A percentile compares a stretch with the other conserved stretches of the same genome.
Evolutionary conservation across 2,329 filamentous ascomycete species (phyloP).

Genomic region (Arthrobotrys sinensis): DNA sequence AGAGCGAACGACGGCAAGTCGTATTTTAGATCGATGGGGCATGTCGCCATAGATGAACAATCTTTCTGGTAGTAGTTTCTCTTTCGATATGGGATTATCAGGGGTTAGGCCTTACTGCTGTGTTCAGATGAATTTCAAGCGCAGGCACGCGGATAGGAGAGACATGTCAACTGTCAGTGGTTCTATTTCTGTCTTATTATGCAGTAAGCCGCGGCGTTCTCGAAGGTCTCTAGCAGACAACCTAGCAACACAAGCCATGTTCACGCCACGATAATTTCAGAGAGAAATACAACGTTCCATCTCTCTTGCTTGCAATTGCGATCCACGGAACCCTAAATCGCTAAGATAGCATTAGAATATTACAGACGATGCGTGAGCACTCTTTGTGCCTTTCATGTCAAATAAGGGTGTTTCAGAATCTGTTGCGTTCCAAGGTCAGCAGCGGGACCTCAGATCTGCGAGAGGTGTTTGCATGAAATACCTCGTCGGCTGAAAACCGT

Average conservation of each 20-base stretch:
- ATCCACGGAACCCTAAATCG: constrained; percentile 15
- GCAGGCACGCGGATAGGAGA: constrained; percentile 30
- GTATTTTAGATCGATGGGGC: constrained; percentile 12
- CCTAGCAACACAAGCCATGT: constrained; percentile 32
- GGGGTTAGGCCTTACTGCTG: constrained; percentile 10
- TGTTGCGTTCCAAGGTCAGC: constrained; percentile 64
- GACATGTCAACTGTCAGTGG: constrained; percentile 35
- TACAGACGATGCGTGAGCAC: constrained; percentile 6
- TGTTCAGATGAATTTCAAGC: constrained; percentile 28
- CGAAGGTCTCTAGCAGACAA: constrained; percentile 25
- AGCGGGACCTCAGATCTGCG: constrained; percentile 61
- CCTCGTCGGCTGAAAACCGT: constrained; percentile 78
- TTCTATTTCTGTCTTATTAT: constrained; percentile 35
- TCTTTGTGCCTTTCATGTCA: constrained; percentile 60
- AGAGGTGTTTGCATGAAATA: constrained; percentile 37
- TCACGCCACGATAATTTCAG: constrained; percentile 30
- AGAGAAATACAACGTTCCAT: constrained; percentile 26
- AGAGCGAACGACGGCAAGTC: constrained; percentile 26
- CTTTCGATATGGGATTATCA: constrained; percentile 8
- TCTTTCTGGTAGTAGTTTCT: constrained; percentile 20
- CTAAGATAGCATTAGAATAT: constrained; percentile 10
- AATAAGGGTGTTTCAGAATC: constrained; percentile 65
- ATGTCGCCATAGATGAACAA: constrained; percentile 29
- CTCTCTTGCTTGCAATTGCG: constrained; percentile 2
- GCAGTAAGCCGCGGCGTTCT: constrained; percentile 25